Evolutionary conservation across 345 rosid genomes (phyloP).

Genomic region (Combretum micranthum): DNA sequence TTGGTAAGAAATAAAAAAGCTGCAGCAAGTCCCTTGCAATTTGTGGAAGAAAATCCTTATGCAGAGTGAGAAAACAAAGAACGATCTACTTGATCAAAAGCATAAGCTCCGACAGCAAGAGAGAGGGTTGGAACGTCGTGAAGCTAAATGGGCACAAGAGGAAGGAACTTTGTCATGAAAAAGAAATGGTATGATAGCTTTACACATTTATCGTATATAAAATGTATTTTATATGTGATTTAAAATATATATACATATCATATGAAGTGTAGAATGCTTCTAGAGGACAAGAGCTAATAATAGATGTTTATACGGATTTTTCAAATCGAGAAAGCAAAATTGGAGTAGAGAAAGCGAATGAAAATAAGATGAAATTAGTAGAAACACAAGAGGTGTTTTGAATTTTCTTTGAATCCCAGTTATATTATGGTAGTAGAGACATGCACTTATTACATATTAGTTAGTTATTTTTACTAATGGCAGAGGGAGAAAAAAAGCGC

Average conservation of each 20-base stretch:
- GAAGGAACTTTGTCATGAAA: slow-evolving; percentile 29
- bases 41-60: slow-evolving; percentile 26
- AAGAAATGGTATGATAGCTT: slow-evolving; percentile 34
- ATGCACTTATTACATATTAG: not conserved
- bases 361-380: slow-evolving; percentile 43
- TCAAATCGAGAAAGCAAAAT: slow-evolving; percentile 55
- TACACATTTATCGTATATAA: not conserved
- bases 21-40: slow-evolving; percentile 31
- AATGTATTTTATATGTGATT: too few relatives aligned
- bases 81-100: slow-evolving; percentile 25
- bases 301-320: not conserved
- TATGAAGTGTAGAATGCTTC: not conserved
- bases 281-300: not conserved
- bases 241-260: not conserved
- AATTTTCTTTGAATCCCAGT: not conserved
- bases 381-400: slow-evolving; percentile 54
- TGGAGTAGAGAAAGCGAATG: slow-evolving; percentile 73
- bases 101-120: slow-evolving; percentile 31
- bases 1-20: slow-evolving; percentile 19
- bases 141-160: slow-evolving; percentile 41
- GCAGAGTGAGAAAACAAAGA: slow-evolving; percentile 35
- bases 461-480: slow-evolving; percentile 7
- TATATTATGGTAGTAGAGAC: not conserved
- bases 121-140: slow-evolving; percentile 34
- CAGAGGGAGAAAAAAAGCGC: slow-evolving; percentile 64